phyloP scores from a whole-genome alignment of 331 rosid genomes.

The Rosa hybrid region DNA sequence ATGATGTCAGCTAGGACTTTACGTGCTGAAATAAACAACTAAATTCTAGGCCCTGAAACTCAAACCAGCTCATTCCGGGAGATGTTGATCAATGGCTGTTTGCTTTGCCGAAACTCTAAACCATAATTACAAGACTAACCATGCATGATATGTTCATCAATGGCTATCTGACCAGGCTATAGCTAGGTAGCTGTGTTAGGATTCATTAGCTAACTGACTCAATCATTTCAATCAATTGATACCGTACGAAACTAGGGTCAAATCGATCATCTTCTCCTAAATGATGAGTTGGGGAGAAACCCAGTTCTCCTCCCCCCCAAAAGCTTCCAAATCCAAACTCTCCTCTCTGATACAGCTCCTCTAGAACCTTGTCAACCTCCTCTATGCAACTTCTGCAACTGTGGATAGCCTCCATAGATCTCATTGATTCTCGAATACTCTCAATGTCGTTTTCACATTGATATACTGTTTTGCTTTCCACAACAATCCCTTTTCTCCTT shows the following conservation, averaged over 20 bases:
- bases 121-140: background rate
- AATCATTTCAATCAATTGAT: constrained; percentile 44
- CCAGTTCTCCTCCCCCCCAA: constrained; percentile 47
- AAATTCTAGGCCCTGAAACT: background rate
- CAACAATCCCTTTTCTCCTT: constrained; percentile 29
- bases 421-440: constrained; percentile 30
- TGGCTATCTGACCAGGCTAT: background rate
- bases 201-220: constrained; percentile 21
- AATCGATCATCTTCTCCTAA: constrained; percentile 18
- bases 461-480: constrained; percentile 29
- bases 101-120: background rate
- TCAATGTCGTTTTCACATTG: constrained; percentile 28
- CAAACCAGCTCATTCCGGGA: constrained; percentile 9
- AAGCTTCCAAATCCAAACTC: constrained; percentile 87
- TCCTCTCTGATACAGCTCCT: constrained; percentile 58
- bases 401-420: constrained; percentile 28
- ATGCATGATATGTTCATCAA: background rate
- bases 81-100: background rate
- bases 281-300: constrained; percentile 21
- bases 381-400: constrained; percentile 49
- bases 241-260: constrained; percentile 30
- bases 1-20: background rate
- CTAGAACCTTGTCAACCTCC: constrained; percentile 74
- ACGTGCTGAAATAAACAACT: background rate
- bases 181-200: background rate